phyloP scores from a whole-genome alignment of 2,329 filamentous ascomycete genomes.

The Sporothrix euskadiensis region DNA sequence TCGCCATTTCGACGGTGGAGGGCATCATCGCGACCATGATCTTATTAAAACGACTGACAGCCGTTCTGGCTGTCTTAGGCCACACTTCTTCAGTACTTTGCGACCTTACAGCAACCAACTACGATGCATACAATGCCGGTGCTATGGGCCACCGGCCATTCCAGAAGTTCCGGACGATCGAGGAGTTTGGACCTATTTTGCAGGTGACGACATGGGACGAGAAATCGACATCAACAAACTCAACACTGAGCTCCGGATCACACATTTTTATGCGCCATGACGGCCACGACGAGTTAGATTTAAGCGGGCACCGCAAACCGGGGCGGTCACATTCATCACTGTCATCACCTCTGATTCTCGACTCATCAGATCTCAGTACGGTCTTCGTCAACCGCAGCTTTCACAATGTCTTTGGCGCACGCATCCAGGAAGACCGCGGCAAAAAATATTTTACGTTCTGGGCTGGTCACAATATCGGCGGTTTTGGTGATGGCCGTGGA shows the following conservation, averaged over 20 bases:
- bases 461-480: conserved; percentile 20
- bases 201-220: conserved; percentile 28
- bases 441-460: conserved; percentile 28
- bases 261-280: conserved; percentile 30
- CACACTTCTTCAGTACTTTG: neutral
- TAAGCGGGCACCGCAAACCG: neutral
- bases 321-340: neutral
- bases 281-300: conserved; percentile 17
- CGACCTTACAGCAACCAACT: conserved; percentile 16
- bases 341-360: conserved; percentile 26
- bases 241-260: conserved; percentile 1
- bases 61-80: neutral
- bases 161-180: conserved; percentile 15
- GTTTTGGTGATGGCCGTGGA: conserved; percentile 26
- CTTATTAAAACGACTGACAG: neutral
- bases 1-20: neutral
- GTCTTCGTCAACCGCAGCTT: conserved; percentile 27
- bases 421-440: conserved; percentile 27
- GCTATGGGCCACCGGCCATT: conserved; percentile 26
- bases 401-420: conserved; percentile 24
- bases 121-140: conserved; percentile 25
- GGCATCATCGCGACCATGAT: neutral
- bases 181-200: conserved; percentile 24
- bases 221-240: neutral
- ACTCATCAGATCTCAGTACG: conserved; percentile 24